These are phyloP conservation scores for Suhomyces bribrorum DNA, from an alignment of 1,139 yeast species.

Conservation along the genomic window DNA sequence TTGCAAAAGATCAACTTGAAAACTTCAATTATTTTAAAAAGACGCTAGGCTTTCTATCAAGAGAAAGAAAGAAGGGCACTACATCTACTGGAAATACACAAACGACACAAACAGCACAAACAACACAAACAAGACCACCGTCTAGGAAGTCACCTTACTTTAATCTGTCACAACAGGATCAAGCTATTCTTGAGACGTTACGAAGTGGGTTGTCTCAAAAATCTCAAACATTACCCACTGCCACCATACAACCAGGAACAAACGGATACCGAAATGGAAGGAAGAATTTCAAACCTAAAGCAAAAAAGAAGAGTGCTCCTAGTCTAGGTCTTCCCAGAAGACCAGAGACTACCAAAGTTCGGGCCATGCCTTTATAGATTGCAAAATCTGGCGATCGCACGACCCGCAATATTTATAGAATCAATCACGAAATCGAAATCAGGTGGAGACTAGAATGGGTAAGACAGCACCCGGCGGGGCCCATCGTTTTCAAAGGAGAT, in stretches of 20 bases:
- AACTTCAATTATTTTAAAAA: conserved; percentile 52
- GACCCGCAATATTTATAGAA: not conserved
- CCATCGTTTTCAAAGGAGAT: conserved; percentile 37
- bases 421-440: not conserved
- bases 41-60: conserved; percentile 37
- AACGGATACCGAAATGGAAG: conserved; percentile 4
- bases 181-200: conserved; percentile 13
- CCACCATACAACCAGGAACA: conserved; percentile 6
- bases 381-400: not conserved
- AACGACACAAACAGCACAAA: not conserved
- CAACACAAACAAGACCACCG: not conserved
- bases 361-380: conserved; percentile 16
- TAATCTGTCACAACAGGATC: conserved; percentile 14
- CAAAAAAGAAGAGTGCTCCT: conserved; percentile 6
- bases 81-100: conserved; percentile 6
- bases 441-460: conserved; percentile 1
- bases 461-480: conserved; percentile 9
- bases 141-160: conserved; percentile 14
- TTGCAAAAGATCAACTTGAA: conserved; percentile 39
- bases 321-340: conserved; percentile 1
- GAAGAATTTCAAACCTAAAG: conserved; percentile 6
- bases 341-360: conserved; percentile 2
- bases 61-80: conserved; percentile 27
- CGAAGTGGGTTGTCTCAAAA: conserved; percentile 11
- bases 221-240: conserved; percentile 10